Evolutionary conservation across 2,329 filamentous ascomycete genomes (phyloP).

Genomic region (Hypoxylon sp.): DNA sequence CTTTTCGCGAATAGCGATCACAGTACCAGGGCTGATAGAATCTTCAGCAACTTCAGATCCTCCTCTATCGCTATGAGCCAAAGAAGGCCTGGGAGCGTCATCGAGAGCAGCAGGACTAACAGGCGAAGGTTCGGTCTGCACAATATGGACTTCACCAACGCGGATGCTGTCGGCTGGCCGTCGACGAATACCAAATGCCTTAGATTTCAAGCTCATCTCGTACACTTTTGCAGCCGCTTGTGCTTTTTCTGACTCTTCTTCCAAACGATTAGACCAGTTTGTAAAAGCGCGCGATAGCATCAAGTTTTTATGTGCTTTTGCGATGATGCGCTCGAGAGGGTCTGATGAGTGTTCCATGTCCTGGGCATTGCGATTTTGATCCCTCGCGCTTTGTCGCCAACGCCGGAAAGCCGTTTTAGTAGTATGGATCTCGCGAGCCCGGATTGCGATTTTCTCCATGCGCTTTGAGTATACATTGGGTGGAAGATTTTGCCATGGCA

Average conservation of each 20-base stretch:
- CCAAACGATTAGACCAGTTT: slow-evolving; percentile 44
- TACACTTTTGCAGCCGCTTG: slow-evolving; percentile 42
- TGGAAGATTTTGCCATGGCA: slow-evolving; percentile 35
- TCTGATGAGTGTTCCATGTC: slow-evolving; percentile 37
- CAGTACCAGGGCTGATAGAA: not conserved
- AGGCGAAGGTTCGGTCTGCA: slow-evolving; percentile 3
- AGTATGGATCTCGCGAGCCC: slow-evolving; percentile 42
- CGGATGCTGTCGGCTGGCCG: slow-evolving; percentile 2
- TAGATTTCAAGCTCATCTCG: slow-evolving; percentile 45
- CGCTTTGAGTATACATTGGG: slow-evolving; percentile 45
- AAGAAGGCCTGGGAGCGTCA: not conserved
- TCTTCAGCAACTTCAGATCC: not conserved
- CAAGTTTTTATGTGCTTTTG: slow-evolving; percentile 42
- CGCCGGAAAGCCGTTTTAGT: slow-evolving; percentile 37
- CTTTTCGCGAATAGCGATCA: not conserved
- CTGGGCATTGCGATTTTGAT: slow-evolving; percentile 29
- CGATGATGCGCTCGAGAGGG: slow-evolving; percentile 42
- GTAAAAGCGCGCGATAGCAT: slow-evolving; percentile 44
- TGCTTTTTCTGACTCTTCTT: slow-evolving; percentile 43
- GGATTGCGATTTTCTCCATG: slow-evolving; percentile 42
- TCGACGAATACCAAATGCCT: slow-evolving; percentile 38
- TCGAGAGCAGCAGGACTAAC: not conserved
- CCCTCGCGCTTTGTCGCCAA: slow-evolving; percentile 40
- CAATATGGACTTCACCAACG: slow-evolving; percentile 1
- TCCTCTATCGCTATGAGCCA: not conserved